These are phyloP conservation scores for Podospora pseudoanserina DNA, from an alignment of 495 filamentous ascomycete species.

Conservation along the genomic window DNA sequence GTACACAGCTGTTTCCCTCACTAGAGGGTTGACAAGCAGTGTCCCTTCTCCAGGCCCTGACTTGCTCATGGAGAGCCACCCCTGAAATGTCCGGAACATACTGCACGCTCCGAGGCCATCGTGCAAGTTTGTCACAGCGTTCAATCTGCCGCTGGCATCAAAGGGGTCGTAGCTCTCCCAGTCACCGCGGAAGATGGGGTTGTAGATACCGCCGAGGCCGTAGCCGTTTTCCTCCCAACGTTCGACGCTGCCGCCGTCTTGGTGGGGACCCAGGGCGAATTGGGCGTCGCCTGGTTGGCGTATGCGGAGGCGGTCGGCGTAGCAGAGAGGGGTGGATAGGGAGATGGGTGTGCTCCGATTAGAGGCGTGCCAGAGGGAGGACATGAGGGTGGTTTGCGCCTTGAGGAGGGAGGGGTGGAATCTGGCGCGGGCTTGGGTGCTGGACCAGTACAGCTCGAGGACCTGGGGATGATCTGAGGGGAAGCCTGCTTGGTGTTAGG, in stretches of 20 bases:
- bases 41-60: constrained; percentile 73
- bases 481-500: constrained; percentile 44
- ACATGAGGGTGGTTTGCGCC: constrained; percentile 69
- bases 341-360: constrained; percentile 59
- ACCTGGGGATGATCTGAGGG: constrained; percentile 61
- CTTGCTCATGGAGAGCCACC: constrained; percentile 77
- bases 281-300: constrained; percentile 67
- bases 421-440: constrained; percentile 68
- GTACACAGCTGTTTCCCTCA: constrained; percentile 72
- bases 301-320: constrained; percentile 82
- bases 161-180: constrained; percentile 79
- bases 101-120: constrained; percentile 77
- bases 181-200: constrained; percentile 63
- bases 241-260: constrained; percentile 81
- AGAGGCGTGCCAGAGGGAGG: constrained; percentile 63
- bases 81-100: constrained; percentile 85
- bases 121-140: constrained; percentile 71
- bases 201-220: constrained; percentile 63
- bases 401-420: constrained; percentile 66
- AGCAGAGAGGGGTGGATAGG: constrained; percentile 58
- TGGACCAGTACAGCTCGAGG: constrained; percentile 87
- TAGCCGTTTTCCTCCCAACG: constrained; percentile 84
- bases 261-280: constrained; percentile 82
- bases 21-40: constrained; percentile 75
- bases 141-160: constrained; percentile 66